Base-by-base conservation (phyloP, 2,329 filamentous ascomycete genomes). In the Ceratocystis harringtonii region DNA sequence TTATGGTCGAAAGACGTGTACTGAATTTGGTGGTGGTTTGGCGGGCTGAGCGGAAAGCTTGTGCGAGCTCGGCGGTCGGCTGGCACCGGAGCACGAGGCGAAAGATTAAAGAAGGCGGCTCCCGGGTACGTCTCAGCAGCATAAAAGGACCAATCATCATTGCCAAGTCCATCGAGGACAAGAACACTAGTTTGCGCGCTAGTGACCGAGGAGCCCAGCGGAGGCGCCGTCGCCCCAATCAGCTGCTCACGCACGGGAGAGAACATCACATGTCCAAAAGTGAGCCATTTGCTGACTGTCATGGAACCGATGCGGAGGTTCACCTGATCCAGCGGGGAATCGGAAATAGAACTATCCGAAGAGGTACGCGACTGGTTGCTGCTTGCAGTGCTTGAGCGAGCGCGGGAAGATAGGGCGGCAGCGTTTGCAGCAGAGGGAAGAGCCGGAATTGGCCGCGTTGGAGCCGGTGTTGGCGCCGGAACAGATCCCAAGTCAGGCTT, bases 281-380 rank as follows among this genome's bases (percentile, higher is more conserved):
- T 90, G 28, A 94, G 81, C 89, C 89, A 94, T 72, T 92, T 92
- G 78, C 87, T 91, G 28, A 91, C 89, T 68, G 89, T 91, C 78
- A 94, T 85, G 1, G 89, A 90, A 3, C 87, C 89, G 17, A 90
- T 85, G 1, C 89, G 81, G 25, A 94, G 80, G 71, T 91, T 90
- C 68, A 90, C 87, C 72, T 87, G 86, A 0, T 84, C 82, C 22
- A 87, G 75, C 1, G 85, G 84, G 1, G 85, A 84, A 67, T 81
- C 83, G 68, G 84, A 81, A 28, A 15, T 52, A 0, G 80, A 80
- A 1, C 75, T 74, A 67, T 77, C 78, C 50, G 76, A 73, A 41
- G 71, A 70, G 57, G 73, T 22, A 10, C 41, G 48, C n/a, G 65
- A 64, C 55, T 44, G 62, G 32, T 17, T 30, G 58, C 64, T 66